Conservation (phyloP, 176 grass and related monocot genomes). For the Bolboschoenus planiculmis region DNA sequence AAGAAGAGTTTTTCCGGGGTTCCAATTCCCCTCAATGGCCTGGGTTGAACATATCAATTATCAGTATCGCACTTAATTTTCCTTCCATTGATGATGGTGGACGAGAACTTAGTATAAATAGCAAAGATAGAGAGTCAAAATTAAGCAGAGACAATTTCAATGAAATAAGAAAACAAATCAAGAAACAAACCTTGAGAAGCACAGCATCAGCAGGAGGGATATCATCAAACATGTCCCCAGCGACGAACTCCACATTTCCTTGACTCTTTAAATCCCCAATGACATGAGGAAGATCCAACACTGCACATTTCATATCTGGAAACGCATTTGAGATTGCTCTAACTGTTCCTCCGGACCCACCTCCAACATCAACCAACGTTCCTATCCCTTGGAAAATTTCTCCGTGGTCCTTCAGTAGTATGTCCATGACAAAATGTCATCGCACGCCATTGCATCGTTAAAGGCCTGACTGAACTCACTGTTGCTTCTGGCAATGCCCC, state of each 20-base stretch:
- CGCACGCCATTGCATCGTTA: conserved; percentile 46
- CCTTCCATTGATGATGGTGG: too few relatives aligned
- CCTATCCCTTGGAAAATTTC: conserved; percentile 34
- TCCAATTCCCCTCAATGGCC: too few relatives aligned
- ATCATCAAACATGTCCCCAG: conserved; percentile 30
- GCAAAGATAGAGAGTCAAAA: too few relatives aligned
- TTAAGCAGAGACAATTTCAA: too few relatives aligned
- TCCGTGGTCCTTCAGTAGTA: conserved; percentile 24
- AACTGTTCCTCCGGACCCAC: conserved; percentile 24
- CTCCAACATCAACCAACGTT: conserved; percentile 50
- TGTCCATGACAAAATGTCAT: conserved; percentile 48
- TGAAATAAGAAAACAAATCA: neutral
- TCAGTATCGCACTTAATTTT: too few relatives aligned
- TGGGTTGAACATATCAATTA: too few relatives aligned
- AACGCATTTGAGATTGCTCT: conserved; percentile 40
- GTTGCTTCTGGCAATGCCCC: conserved; percentile 24
- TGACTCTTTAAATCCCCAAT: conserved; percentile 7
- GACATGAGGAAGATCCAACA: conserved; percentile 48
- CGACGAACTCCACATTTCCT: conserved; percentile 39
- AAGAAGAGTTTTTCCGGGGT: too few relatives aligned
- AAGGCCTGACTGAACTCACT: conserved; percentile 35
- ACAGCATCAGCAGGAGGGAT: conserved; percentile 14
- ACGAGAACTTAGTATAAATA: too few relatives aligned
- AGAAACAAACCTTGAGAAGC: conserved; percentile 8
- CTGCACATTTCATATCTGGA: conserved; percentile 34